Base-by-base conservation (phyloP, 768 basidiomycete genomes). In the Paxillus involutus region DNA sequence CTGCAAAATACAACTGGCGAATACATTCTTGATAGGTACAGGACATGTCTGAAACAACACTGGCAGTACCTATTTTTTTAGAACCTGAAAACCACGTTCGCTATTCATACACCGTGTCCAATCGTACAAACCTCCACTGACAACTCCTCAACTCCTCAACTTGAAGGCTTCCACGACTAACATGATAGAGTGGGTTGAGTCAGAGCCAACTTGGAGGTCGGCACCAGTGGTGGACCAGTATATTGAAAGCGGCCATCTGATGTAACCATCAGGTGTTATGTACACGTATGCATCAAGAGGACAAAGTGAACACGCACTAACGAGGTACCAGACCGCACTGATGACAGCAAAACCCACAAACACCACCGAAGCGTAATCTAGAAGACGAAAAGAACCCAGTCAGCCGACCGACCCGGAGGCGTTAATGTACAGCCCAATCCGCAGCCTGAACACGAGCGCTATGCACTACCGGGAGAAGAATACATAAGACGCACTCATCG, bases 321-420 rank as follows among this genome's bases (percentile, higher is more conserved):
- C 76, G 30, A 77, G 43, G 59, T 87, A 88, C 85, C 85, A 88
- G 26, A 75, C 69, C 0, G 76, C 80, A 48, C 84, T 84, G 33
- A 87, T 76, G 14, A 71, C 55, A 1, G 71, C 81, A 55, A 88
- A 86, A 4, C 81, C 85, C 40, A 84, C 80, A 53, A 86, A 86
- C 13, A 86, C 84, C 13, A 82, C 85, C 8, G 81, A 80, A 10
- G 85, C 85, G 55, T 85, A 85, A 68, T 88, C 85, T 86, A 60
- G 10, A 40, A 6, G 26, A 26, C 32, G 3, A 2, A 29, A 13
- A 12, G 13, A 14, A 12, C 1, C 26, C 35, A 14, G 35, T 35
- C 35, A 35, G 35, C 35, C 11, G 14, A 35, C 35, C 10, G 4
- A n/a, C n/a, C n/a, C n/a, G n/a, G n/a, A 32, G 7, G 32, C 32